phyloP scores from a whole-genome alignment of 2,329 filamentous ascomycete species.

The Sporothrix protearum region DNA sequence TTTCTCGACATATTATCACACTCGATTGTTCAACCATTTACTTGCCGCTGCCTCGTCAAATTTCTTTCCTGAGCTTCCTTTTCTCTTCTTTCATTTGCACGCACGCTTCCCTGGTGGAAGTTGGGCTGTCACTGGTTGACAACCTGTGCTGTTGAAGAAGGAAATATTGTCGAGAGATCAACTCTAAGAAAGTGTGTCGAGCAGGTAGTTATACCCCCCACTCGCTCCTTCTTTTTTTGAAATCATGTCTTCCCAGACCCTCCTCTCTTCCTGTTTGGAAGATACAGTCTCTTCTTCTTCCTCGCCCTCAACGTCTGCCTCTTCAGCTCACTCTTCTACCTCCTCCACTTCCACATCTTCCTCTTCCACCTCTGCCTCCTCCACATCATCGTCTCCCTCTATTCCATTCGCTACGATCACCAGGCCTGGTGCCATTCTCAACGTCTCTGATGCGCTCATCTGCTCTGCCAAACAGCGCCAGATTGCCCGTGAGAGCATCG shows the following conservation, averaged over 20 bases:
- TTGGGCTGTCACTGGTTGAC: background rate
- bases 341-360: background rate
- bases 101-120: conserved; percentile 5
- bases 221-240: background rate
- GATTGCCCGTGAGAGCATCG: background rate
- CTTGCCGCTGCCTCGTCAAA: background rate
- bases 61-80: background rate
- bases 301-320: background rate
- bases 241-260: background rate
- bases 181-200: background rate
- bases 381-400: background rate
- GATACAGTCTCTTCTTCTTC: background rate
- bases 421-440: background rate
- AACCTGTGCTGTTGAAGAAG: background rate
- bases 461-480: background rate
- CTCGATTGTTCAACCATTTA: background rate
- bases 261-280: background rate
- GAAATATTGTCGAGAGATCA: background rate
- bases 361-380: background rate
- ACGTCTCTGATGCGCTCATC: background rate
- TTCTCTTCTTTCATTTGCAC: background rate
- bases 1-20: background rate
- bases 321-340: background rate
- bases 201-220: background rate
- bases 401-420: background rate